Evolutionary conservation across 441 rosid species (phyloP).

Genomic region (Arabidopsis lyrata): DNA sequence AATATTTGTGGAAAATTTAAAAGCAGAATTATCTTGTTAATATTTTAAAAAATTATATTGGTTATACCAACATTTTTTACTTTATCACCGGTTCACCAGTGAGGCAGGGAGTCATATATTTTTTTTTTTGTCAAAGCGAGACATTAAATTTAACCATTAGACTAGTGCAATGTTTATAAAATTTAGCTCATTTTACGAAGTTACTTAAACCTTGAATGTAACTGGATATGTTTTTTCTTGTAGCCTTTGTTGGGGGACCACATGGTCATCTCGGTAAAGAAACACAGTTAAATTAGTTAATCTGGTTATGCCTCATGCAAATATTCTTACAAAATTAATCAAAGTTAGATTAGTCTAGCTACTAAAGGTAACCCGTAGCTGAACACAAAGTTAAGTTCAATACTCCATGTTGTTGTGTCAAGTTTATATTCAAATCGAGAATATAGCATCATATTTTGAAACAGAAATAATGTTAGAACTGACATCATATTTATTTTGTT

Average conservation of each 20-base stretch:
- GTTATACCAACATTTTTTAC: neutral
- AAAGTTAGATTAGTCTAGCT: neutral
- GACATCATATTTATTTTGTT: too few relatives aligned
- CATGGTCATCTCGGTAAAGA: constrained; percentile 51
- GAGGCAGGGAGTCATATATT: neutral
- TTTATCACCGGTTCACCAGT: too few relatives aligned
- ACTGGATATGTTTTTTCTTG: constrained; percentile 5
- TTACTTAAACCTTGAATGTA: neutral
- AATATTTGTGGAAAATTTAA: neutral
- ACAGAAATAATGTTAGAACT: too few relatives aligned
- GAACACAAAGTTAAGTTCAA: neutral
- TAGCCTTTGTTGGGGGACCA: constrained; percentile 41
- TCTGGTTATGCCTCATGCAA: constrained; percentile 5
- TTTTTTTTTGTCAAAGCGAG: neutral
- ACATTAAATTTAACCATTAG: neutral
- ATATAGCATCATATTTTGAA: too few relatives aligned
- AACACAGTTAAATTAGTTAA: constrained; percentile 27
- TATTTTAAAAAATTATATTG: too few relatives aligned
- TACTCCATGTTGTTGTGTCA: neutral
- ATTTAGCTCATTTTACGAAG: neutral
- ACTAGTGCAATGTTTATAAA: neutral
- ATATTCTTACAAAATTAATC: neutral
- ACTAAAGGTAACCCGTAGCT: neutral
- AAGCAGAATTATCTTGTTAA: neutral
- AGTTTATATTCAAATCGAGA: too few relatives aligned